Evolutionary conservation across 768 basidiomycete species (phyloP).

Genomic region (Phaeotremella fagi): DNA sequence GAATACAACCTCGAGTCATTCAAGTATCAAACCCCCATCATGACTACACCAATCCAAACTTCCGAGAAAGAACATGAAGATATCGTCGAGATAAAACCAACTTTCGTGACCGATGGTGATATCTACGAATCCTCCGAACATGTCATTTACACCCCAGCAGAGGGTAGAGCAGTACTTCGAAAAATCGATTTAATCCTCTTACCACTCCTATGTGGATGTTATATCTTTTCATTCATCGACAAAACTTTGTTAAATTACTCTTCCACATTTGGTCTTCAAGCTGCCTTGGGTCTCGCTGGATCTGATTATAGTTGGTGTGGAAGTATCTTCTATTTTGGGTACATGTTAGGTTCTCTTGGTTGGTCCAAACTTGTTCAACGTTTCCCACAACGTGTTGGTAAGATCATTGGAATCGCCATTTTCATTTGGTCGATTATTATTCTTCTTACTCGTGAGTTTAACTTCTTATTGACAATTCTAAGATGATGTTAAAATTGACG

Average conservation of each 20-base stretch:
- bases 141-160: conserved; percentile 1
- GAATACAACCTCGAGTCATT: no score
- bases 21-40: no score
- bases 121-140: conserved; percentile 1
- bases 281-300: not conserved
- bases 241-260: not conserved
- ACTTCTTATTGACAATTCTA: not conserved
- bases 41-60: no score
- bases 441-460: conserved; percentile 5
- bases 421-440: conserved; percentile 3
- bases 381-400: conserved; percentile 1
- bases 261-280: not conserved
- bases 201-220: conserved; percentile 4
- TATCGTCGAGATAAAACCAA: not conserved
- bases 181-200: conserved; percentile 7
- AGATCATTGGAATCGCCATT: not conserved
- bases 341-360: conserved; percentile 1
- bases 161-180: not conserved
- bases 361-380: conserved; percentile 6
- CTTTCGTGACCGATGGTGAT: not conserved
- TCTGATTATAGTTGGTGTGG: not conserved
- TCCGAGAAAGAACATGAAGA: not conserved
- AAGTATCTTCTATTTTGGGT: conserved; percentile 1
- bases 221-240: conserved; percentile 6
- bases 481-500: no score